phyloP scores from a whole-genome alignment of 805 yeast species.

The Teunomyces atbi region DNA sequence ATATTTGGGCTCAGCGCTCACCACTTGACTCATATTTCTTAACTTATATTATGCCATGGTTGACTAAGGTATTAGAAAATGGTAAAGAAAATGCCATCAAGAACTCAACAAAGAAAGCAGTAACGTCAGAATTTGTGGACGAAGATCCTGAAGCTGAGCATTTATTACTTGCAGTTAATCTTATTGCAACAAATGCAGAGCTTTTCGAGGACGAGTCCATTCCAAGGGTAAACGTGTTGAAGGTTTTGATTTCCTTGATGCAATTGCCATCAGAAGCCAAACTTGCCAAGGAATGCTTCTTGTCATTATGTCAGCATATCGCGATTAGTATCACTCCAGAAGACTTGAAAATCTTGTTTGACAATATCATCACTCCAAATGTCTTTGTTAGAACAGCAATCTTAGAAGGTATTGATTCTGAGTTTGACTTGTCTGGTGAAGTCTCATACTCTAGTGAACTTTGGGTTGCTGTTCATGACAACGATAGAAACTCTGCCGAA shows the following conservation, averaged over 20 bases:
- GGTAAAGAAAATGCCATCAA: conserved; percentile 59
- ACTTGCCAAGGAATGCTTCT: conserved; percentile 77
- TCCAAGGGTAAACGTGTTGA: conserved; percentile 66
- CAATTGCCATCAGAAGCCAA: conserved; percentile 76
- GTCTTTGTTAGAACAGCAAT: conserved; percentile 74
- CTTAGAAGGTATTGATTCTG: conserved; percentile 82
- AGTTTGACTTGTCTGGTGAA: conserved; percentile 58
- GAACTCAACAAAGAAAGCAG: conserved; percentile 48
- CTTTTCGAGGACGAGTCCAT: conserved; percentile 62
- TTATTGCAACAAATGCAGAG: conserved; percentile 67
- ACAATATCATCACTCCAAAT: conserved; percentile 57
- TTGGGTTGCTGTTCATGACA: conserved; percentile 77
- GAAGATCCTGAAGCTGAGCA: conserved; percentile 91
- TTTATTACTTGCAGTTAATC: conserved; percentile 70
- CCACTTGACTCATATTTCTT: conserved; percentile 68
- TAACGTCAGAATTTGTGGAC: conserved; percentile 68
- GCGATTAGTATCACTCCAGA: conserved; percentile 54
- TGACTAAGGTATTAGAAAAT: conserved; percentile 62
- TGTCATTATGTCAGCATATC: conserved; percentile 73
- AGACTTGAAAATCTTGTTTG: conserved; percentile 61
- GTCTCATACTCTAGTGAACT: conserved; percentile 60
- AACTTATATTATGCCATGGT: conserved; percentile 72
- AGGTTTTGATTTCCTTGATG: conserved; percentile 63
- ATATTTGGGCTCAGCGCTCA: conserved; percentile 69
- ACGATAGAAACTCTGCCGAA: conserved; percentile 57